phyloP scores from a whole-genome alignment of 306 rosid genomes.

The Casuarina equisetifolia region DNA sequence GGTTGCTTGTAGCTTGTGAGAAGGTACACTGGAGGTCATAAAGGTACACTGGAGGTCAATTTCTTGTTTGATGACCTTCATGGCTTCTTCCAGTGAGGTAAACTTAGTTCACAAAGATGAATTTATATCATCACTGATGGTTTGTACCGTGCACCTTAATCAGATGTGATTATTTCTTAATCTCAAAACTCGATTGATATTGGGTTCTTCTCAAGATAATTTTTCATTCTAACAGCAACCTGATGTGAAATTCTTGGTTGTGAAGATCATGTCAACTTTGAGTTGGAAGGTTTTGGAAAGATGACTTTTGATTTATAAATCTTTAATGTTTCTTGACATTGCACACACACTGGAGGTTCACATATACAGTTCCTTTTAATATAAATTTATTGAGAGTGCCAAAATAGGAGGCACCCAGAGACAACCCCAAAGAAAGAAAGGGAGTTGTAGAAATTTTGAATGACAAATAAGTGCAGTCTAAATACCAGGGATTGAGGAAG shows the following conservation, averaged over 20 bases:
- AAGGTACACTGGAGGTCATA: slow-evolving; percentile 95
- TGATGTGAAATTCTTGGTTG: neutral
- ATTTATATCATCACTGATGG: slow-evolving; percentile 17
- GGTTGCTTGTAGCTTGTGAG: slow-evolving; percentile 78
- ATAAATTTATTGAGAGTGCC: neutral
- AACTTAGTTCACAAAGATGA: slow-evolving; percentile 23
- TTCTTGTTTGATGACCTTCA: slow-evolving; percentile 91
- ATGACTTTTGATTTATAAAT: slow-evolving; percentile 1
- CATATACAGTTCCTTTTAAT: neutral
- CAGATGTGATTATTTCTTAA: neutral
- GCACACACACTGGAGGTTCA: neutral
- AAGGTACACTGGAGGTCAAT: slow-evolving; percentile 95
- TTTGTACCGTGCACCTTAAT: slow-evolving; percentile 6
- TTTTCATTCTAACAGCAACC: slow-evolving; percentile 2
- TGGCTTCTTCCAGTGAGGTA: slow-evolving; percentile 99
- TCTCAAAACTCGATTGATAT: neutral
- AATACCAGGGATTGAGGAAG: neutral
- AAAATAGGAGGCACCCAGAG: neutral
- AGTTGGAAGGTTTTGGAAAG: neutral
- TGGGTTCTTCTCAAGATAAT: neutral
- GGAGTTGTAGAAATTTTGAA: neutral
- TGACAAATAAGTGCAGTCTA: neutral
- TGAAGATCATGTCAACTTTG: neutral
- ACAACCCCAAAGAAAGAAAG: neutral
- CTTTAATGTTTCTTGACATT: neutral